These are phyloP conservation scores for Aspergillus fructus DNA, from an alignment of 2,329 filamentous ascomycete species.

Conservation along the genomic window DNA sequence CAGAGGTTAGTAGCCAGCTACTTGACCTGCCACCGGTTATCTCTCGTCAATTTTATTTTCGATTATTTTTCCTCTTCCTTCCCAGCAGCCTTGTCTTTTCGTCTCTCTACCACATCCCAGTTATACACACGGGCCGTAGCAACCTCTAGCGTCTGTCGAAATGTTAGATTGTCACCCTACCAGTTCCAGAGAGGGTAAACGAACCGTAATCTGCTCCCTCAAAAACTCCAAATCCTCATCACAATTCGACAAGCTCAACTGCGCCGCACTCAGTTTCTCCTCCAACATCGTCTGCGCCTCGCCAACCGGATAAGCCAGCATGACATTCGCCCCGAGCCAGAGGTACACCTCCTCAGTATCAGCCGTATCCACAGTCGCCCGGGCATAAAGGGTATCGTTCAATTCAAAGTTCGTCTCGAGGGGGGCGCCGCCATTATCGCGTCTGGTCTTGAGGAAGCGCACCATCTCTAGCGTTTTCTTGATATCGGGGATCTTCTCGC, in stretches of 20 bases:
- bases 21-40: neutral
- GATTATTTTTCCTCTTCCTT: conserved; percentile 34
- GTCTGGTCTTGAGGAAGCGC: conserved; percentile 73
- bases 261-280: conserved; percentile 75
- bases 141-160: conserved; percentile 83
- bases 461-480: conserved; percentile 94
- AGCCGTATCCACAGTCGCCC: conserved; percentile 75
- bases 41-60: conserved; percentile 33
- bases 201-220: conserved; percentile 90
- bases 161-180: too few species aligned
- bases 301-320: conserved; percentile 88
- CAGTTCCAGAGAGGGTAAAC: conserved; percentile 27
- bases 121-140: conserved; percentile 98
- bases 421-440: conserved; percentile 52
- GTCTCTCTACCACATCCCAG: conserved; percentile 94
- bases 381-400: conserved; percentile 92
- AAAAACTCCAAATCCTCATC: conserved; percentile 96
- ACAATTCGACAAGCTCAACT: conserved; percentile 78
- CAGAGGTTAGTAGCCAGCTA: conserved; percentile 11
- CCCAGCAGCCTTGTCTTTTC: conserved; percentile 74
- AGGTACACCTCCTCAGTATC: conserved; percentile 81
- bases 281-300: conserved; percentile 79
- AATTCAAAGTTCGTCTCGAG: conserved; percentile 94
- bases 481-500: conserved; percentile 96
- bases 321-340: conserved; percentile 98